Base-by-base conservation (phyloP, 768 basidiomycete species). In the Trametes elegans region DNA sequence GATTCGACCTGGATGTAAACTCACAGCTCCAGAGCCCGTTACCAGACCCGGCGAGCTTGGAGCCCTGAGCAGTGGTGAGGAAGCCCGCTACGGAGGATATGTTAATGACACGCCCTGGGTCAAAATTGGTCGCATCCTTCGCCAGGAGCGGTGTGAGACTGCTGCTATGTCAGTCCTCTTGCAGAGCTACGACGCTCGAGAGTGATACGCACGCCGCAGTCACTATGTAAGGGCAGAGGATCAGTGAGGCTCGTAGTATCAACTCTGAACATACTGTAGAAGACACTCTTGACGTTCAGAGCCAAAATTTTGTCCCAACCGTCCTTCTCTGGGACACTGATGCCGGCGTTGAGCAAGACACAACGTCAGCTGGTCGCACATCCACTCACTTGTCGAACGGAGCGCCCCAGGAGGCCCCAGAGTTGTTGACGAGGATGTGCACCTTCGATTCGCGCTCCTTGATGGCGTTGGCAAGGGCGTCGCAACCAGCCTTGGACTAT, bases 291-390 rank as follows among this genome's bases (percentile, higher is more conserved):
- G 47, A 94, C 90, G 64, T 94, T 94, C 32, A 93, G 81, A 19
- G 82, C 80, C 67, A 93, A 80, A 34, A 93, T 76, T 31, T 86
- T 84, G 60, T 93, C 90, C 92, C 92, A 93, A 1, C 92, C 91
- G 60, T 84, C 84, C 61, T 83, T 83, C 69, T 93, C 90, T 0
- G 90, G 89, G 58, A 88, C 81, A 60, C 70, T 72, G 49, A 8
- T 23, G 6, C 14, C 21, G 11, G 11, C 7, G 0, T 19, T 18
- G 24, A 23, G n/a, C 23, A 23, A 34, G 27, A 4, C 10, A 26
- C 43, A 26, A 24, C 26, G 26, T 6, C 18, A n/a, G 38, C 1
- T 7, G 6, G 21, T 16, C 10, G 28, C 21, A 26, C 6, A 5
- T n/a, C n/a, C n/a, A 38, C 68, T 31, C 53, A 71, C 67, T 85